Evolutionary conservation across 306 rosid species (phyloP), one percentile per base, ranked within the genome.

Genomic region (Casuarina equisetifolia): DNA sequence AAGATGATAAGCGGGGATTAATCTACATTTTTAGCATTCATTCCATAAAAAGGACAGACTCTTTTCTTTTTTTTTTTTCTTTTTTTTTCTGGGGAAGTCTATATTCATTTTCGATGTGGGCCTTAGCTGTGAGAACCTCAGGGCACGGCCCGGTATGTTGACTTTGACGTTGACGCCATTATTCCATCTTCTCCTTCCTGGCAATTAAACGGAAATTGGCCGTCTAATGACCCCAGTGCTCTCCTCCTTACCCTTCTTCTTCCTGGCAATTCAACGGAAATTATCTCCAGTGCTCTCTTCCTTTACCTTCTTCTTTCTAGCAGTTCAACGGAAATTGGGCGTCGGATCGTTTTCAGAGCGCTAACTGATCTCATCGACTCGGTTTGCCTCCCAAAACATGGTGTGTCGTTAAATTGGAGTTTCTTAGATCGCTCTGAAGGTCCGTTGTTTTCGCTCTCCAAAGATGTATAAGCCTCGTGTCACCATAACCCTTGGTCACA

Each of bases 401-500:
- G 39, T 62, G 12, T 25, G 25, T 59, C 15, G 38, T 8, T 3
- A 57, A 10, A 19, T 44, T 61, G 52, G 2, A 72, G 72, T 20
- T 62, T 68, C 66, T 62, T 19, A 39, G 19, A n/a, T 66, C 70
- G 74, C 70, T 3, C 49, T 25, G 48, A 62, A 69, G 46, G 44
- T 61, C 71, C 53, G 44, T 50, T 64, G 20, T 44, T 49, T 50
- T 54, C 6, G 35, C 2, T 66, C 67, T 76, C 12, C 59, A 4
- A 68, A 45, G 12, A 87, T 90, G 91, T 78, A 88, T 81, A 80
- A 79, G 52, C 89, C 86, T 15, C 82, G 84, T 71, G 86, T 90
- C 83, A 87, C 90, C 68, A 85, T 87, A 83, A 87, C 93, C 72
- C 85, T 90, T 20, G 94, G 91, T 3, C 90, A 86, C 76, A 19